Percentiles rank a stretch among this genome's conserved stretches.
These are phyloP conservation scores for Coemansia sp. DNA, from an alignment of 192 early-diverging fungal genomes.

Conservation along the genomic window DNA sequence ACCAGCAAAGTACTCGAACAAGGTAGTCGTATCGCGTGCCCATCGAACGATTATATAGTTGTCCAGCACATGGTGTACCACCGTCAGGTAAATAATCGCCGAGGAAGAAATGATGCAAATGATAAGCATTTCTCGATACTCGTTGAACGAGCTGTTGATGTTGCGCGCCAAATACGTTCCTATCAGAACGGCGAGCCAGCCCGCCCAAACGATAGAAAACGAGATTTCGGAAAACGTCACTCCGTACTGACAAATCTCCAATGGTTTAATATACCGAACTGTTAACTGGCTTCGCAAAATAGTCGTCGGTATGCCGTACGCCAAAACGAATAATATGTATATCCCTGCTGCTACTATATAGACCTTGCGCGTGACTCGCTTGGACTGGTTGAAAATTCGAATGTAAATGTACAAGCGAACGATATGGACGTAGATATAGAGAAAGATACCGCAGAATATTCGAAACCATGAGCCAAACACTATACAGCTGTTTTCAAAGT, in stretches of 20 bases:
- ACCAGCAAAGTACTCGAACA: slow-evolving; percentile 23
- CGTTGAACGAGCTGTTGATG: slow-evolving; percentile 54
- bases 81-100: slow-evolving; percentile 29
- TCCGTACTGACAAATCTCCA: slow-evolving; percentile 30
- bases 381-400: slow-evolving; percentile 29
- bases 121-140: slow-evolving; percentile 46
- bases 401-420: slow-evolving; percentile 45
- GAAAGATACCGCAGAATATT: slow-evolving; percentile 32
- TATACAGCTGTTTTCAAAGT: slow-evolving; percentile 25
- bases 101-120: slow-evolving; percentile 23
- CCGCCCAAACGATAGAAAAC: slow-evolving; percentile 43
- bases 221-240: slow-evolving; percentile 27
- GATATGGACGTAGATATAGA: slow-evolving; percentile 32
- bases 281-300: slow-evolving; percentile 23
- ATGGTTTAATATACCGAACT: background rate
- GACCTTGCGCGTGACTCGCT: slow-evolving; percentile 13
- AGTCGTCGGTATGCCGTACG: slow-evolving; percentile 30
- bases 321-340: slow-evolving; percentile 11
- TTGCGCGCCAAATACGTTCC: slow-evolving; percentile 33
- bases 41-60: slow-evolving; percentile 31
- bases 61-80: slow-evolving; percentile 29
- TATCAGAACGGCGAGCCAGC: slow-evolving; percentile 20
- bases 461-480: slow-evolving; percentile 44
- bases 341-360: slow-evolving; percentile 4
- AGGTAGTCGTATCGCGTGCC: slow-evolving; percentile 26